These are phyloP conservation scores for Macaranga tanarius DNA, from an alignment of 441 rosid species.

Conservation along the genomic window DNA sequence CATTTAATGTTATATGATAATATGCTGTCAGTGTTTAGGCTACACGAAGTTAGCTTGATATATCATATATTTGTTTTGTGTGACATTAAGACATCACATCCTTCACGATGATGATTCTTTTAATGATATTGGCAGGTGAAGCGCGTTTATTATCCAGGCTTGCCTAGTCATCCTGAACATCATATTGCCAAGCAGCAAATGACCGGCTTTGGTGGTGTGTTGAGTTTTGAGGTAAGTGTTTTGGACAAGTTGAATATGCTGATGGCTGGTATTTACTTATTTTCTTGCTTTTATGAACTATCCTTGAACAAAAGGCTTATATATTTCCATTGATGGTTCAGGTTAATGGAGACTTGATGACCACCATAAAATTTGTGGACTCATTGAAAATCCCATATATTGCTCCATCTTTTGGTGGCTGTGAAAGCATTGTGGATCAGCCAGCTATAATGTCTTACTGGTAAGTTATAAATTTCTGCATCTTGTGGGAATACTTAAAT, in stretches of 20 bases:
- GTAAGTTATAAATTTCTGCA: constrained; percentile 30
- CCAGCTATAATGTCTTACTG: constrained; percentile 98
- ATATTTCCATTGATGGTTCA: constrained; percentile 19
- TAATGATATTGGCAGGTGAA: constrained; percentile 56
- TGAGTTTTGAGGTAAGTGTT: constrained; percentile 85
- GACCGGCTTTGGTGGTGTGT: constrained; percentile 98
- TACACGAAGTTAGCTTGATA: not conserved
- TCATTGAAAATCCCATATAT: constrained; percentile 90
- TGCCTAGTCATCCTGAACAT: constrained; percentile 91
- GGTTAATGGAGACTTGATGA: constrained; percentile 76
- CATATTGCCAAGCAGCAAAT: constrained; percentile 85
- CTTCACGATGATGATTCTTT: constrained; percentile 8
- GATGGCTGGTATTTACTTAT: not conserved
- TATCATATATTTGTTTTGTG: not conserved
- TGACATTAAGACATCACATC: not conserved
- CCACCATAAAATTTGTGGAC: constrained; percentile 76
- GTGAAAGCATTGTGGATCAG: constrained; percentile 96
- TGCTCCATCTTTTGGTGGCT: constrained; percentile 97
- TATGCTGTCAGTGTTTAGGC: not conserved
- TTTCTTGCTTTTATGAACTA: not conserved
- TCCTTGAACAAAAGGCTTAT: constrained; percentile 10
- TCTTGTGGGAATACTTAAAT: not conserved
- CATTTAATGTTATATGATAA: not conserved
- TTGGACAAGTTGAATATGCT: not conserved
- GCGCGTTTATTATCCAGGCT: constrained; percentile 87